A percentile compares a stretch with the other conserved stretches of the same genome.
Conservation (phyloP, 495 filamentous ascomycete genomes). For the Cudoniella acicularis region DNA sequence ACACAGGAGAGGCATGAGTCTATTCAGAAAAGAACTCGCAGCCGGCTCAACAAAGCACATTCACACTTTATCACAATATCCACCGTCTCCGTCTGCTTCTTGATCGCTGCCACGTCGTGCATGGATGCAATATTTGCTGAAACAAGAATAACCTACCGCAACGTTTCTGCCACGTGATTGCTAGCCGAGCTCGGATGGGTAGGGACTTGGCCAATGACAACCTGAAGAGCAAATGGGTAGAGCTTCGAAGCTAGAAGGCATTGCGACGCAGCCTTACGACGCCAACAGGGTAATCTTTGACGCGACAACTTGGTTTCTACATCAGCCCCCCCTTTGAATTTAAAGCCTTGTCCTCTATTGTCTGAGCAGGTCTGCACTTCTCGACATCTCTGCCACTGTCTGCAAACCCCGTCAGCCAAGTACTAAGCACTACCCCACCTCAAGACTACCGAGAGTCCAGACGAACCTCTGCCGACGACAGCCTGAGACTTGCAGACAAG, state of each 20-base stretch:
- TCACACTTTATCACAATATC: too few relatives aligned
- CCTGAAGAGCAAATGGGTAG: not conserved
- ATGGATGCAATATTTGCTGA: not conserved
- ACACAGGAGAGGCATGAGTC: too few relatives aligned
- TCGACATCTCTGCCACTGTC: not conserved
- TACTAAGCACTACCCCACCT: not conserved
- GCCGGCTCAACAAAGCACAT: too few relatives aligned
- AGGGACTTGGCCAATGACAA: not conserved
- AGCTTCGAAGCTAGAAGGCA: not conserved
- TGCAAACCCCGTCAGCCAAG: not conserved
- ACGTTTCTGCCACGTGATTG: slow-evolving; percentile 3
- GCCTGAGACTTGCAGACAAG: not conserved
- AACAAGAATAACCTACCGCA: not conserved
- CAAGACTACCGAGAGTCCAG: not conserved
- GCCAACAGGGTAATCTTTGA: not conserved
- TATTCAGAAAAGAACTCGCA: too few relatives aligned
- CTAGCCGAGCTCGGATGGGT: not conserved
- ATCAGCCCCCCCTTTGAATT: not conserved
- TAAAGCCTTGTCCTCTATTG: not conserved
- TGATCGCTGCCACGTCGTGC: slow-evolving; percentile 15
- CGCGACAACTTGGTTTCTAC: not conserved
- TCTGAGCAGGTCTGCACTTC: not conserved
- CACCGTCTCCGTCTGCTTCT: not conserved
- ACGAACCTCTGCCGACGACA: not conserved
- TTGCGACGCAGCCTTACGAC: not conserved